Evolutionary conservation across 2,329 filamentous ascomycete species (phyloP), one percentile per base, ranked within the genome.

Genomic region (Passalora sequoiae): DNA sequence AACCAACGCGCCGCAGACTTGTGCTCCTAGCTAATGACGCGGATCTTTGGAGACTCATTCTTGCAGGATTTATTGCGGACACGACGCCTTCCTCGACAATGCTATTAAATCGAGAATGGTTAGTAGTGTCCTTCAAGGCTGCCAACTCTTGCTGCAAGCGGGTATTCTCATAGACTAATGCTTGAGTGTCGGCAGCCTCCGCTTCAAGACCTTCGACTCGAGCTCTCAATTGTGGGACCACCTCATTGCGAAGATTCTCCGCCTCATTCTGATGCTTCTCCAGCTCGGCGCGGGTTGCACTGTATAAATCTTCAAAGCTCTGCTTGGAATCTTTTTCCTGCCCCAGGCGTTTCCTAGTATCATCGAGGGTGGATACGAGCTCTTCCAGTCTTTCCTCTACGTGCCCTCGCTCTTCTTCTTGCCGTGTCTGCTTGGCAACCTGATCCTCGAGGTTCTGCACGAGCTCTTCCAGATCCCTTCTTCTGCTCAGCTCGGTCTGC

Each of bases 241-340:
- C 74, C 65, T 94, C 87, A 51, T 97, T 89, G 20, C 87, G 83
- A 12, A 97, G 77, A 57, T 94, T 91, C 65, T 98, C 92, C 40
- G 89, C 81, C 67, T 98, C 89, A 55, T 92, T 89, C 47, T 85
- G 79, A 40, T 89, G 80, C 54, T 81, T 84, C 58, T 89, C 79
- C 10, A 97, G 73, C 62, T 98, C 89, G 17, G 81, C 78, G 56
- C 85, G 84, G 55, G 97, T 81, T 4, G 86, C 91, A 5, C 82
- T 80, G 32, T 97, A 74, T 31, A 98, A 75, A 63, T 96, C 89
- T 67, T 97, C 89, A 57, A 97, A 94, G 63, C 94, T 96, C 60
- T 87, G 83, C 65, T 94, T 96, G 56, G 86, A 81, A 63, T 86
- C 79, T 43, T 86, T 79, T 68, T 98, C 92, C 60, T 97, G 89